Conservation (phyloP, 495 filamentous ascomycete species). For the Trichoderma parareesei region DNA sequence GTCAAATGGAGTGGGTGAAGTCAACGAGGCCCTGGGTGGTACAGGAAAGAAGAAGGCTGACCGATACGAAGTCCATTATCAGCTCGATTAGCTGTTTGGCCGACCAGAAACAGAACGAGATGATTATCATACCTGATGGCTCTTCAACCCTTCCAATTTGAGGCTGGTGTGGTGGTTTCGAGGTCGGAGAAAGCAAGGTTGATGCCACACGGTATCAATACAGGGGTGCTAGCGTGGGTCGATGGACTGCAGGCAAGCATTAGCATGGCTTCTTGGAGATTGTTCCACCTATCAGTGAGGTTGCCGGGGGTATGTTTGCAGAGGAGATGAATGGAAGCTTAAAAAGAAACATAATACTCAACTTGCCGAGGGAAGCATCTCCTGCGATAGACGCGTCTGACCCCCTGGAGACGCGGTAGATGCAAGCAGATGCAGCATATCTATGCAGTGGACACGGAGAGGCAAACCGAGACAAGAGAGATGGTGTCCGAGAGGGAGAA, state of each 20-base stretch:
- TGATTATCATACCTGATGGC: neutral
- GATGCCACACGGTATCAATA: neutral
- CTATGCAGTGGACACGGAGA: too few relatives aligned
- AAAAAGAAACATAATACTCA: neutral
- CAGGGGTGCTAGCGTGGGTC: neutral
- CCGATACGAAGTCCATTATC: neutral
- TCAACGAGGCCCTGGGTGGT: neutral
- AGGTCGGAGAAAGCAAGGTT: neutral
- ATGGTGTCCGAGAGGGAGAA: too few relatives aligned
- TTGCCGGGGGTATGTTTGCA: neutral
- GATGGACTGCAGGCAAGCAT: neutral
- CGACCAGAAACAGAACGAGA: neutral
- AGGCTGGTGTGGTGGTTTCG: neutral
- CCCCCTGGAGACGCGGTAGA: too few relatives aligned
- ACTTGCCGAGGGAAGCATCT: neutral
- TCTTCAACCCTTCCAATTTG: neutral
- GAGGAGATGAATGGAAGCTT: neutral
- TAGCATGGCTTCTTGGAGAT: neutral
- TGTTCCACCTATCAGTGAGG: neutral
- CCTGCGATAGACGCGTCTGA: too few relatives aligned
- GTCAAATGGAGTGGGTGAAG: neutral
- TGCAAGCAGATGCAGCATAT: neutral
- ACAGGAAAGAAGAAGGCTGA: neutral
- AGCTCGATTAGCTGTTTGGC: neutral
- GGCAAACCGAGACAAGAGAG: too few relatives aligned